Conservation (phyloP, 2,329 filamentous ascomycete species). For the Nannizziopsis barbatae region DNA sequence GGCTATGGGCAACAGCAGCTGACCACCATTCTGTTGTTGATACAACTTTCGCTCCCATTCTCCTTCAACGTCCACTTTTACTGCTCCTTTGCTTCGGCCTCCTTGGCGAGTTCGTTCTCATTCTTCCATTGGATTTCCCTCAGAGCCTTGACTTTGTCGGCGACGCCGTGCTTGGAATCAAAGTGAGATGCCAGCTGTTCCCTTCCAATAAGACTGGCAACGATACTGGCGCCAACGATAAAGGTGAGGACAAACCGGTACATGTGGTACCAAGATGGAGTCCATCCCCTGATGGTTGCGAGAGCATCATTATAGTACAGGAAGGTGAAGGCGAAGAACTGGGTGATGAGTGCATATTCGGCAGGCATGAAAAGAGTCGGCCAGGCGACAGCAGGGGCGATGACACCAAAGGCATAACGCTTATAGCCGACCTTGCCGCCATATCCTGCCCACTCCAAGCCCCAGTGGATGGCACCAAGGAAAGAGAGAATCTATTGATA, state of each 20-base stretch:
- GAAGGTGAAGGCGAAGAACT: conserved; percentile 74
- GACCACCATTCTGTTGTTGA: not conserved
- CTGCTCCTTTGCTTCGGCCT: conserved; percentile 15
- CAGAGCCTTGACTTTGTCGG: conserved; percentile 44
- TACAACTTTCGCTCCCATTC: conserved; percentile 3
- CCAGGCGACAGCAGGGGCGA: conserved; percentile 74
- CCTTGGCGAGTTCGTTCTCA: conserved; percentile 29
- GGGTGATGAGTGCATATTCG: conserved; percentile 72
- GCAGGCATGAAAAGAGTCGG: conserved; percentile 74
- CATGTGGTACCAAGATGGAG: conserved; percentile 71
- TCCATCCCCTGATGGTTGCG: conserved; percentile 63
- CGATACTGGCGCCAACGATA: conserved; percentile 71
- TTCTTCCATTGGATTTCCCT: conserved; percentile 31
- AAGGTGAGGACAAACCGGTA: conserved; percentile 91
- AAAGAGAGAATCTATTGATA: conserved; percentile 67
- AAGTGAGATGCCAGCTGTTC: conserved; percentile 53
- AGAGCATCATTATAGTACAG: conserved; percentile 76
- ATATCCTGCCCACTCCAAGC: conserved; percentile 68
- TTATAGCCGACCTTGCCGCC: conserved; percentile 58
- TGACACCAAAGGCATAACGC: conserved; percentile 72
- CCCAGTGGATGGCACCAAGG: conserved; percentile 88
- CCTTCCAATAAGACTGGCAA: conserved; percentile 68
- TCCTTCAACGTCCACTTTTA: not conserved
- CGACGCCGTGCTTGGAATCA: conserved; percentile 29
- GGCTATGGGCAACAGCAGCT: not conserved